Percentiles rank a stretch among this genome's conserved stretches.
phyloP scores from a whole-genome alignment of 2,329 filamentous ascomycete genomes.

The Aspergillus sp. region DNA sequence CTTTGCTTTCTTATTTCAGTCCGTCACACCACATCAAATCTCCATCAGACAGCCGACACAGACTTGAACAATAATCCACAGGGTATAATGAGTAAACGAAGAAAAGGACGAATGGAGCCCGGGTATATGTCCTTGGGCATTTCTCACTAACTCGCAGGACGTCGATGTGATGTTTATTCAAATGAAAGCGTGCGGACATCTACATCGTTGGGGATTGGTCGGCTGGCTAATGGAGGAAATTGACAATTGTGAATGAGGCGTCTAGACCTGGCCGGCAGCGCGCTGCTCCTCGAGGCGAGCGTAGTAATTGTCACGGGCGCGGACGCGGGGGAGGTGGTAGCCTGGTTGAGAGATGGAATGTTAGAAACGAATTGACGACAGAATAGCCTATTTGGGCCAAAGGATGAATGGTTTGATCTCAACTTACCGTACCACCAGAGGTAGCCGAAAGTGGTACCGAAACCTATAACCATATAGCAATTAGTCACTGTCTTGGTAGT shows the following conservation, averaged over 20 bases:
- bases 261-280: slow-evolving; percentile 41
- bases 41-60: not conserved
- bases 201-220: not conserved
- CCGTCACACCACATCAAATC: not conserved
- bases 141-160: not conserved
- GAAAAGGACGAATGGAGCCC: not conserved
- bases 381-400: not conserved
- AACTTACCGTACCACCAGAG: slow-evolving; percentile 66
- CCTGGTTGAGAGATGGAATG: slow-evolving; percentile 39
- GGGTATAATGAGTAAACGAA: not conserved
- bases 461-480: slow-evolving; percentile 44
- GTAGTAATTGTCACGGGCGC: slow-evolving; percentile 64
- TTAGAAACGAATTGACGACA: not conserved
- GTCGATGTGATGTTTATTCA: not conserved
- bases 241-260: slow-evolving; percentile 13
- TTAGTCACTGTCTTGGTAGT: slow-evolving; percentile 15
- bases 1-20: slow-evolving; percentile 9
- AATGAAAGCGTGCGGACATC: not conserved
- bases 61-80: not conserved
- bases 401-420: slow-evolving; percentile 13
- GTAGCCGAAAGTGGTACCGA: slow-evolving; percentile 63
- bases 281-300: slow-evolving; percentile 63
- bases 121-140: slow-evolving; percentile 1
- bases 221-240: slow-evolving; percentile 8
- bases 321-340: slow-evolving; percentile 65